These are phyloP conservation scores for Suhomyces vadensis DNA, from an alignment of 805 yeast species.

Conservation along the genomic window DNA sequence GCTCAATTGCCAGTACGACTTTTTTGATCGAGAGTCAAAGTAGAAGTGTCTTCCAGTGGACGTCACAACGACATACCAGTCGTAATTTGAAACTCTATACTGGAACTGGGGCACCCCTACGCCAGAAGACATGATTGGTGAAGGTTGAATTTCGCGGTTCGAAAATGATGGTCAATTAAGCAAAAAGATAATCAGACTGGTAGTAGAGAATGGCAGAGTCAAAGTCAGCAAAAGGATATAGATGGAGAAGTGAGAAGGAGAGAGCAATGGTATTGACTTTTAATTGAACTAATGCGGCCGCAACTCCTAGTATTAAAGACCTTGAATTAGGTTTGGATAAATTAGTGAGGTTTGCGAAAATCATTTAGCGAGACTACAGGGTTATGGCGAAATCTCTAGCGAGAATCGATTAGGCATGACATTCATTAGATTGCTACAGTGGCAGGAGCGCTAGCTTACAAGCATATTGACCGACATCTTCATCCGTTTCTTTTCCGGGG, in stretches of 20 bases:
- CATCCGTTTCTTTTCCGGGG: slow-evolving; percentile 33
- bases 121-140: neutral
- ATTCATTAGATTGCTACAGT: neutral
- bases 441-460: slow-evolving; percentile 29
- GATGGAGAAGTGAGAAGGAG: too few relatives aligned
- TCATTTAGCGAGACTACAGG: too few relatives aligned
- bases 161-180: neutral
- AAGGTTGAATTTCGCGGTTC: neutral
- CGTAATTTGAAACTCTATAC: slow-evolving; percentile 17
- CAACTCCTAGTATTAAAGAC: too few relatives aligned
- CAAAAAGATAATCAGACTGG: too few relatives aligned
- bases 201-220: too few relatives aligned
- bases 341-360: too few relatives aligned
- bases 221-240: too few relatives aligned
- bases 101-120: slow-evolving; percentile 16
- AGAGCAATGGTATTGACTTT: too few relatives aligned
- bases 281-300: too few relatives aligned
- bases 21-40: slow-evolving; percentile 20
- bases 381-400: too few relatives aligned
- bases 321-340: too few relatives aligned
- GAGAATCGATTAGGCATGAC: neutral
- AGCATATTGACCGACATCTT: slow-evolving; percentile 46
- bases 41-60: slow-evolving; percentile 31
- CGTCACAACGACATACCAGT: slow-evolving; percentile 35
- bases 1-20: slow-evolving; percentile 36